Evolutionary conservation across 805 yeast species (phyloP).

Genomic region (Kodamaea kaohsiungensis): DNA sequence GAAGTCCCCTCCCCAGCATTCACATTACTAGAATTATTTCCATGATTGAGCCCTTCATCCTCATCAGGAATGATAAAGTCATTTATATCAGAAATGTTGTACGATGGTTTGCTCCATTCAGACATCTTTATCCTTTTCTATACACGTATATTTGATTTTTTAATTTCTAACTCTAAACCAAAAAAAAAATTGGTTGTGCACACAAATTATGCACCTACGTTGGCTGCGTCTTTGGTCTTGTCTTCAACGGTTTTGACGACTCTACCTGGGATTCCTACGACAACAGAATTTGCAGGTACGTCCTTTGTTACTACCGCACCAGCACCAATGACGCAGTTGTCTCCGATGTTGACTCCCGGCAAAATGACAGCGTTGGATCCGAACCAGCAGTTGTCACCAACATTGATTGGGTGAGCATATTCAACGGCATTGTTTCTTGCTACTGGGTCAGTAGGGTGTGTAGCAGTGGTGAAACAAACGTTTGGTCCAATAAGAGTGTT

Average conservation of each 20-base stretch:
- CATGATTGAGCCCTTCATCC: slow-evolving; percentile 15
- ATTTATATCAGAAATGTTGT: slow-evolving; percentile 21
- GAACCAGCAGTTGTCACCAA: slow-evolving; percentile 71
- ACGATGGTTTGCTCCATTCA: slow-evolving; percentile 14
- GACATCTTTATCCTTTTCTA: slow-evolving; percentile 5
- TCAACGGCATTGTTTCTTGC: slow-evolving; percentile 48
- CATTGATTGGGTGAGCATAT: slow-evolving; percentile 54
- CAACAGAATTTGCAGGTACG: slow-evolving; percentile 55
- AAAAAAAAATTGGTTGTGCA: neutral
- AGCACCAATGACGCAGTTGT: slow-evolving; percentile 63
- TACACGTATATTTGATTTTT: slow-evolving; percentile 1
- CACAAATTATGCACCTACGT: slow-evolving; percentile 1
- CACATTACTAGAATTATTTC: slow-evolving; percentile 13
- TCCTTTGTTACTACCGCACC: slow-evolving; percentile 63
- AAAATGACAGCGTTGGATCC: slow-evolving; percentile 56
- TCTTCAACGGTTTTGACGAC: slow-evolving; percentile 35
- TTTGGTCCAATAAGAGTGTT: slow-evolving; percentile 64
- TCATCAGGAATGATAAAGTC: slow-evolving; percentile 43
- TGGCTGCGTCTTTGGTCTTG: slow-evolving; percentile 8
- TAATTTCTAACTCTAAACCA: neutral
- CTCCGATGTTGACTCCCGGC: slow-evolving; percentile 70
- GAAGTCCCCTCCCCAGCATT: slow-evolving; percentile 36
- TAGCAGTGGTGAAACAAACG: slow-evolving; percentile 58
- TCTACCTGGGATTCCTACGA: slow-evolving; percentile 64
- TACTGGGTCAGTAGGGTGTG: slow-evolving; percentile 59